These are phyloP conservation scores for Ammopiptanthus mongolicus DNA, from an alignment of 306 rosid genomes.

Conservation along the genomic window DNA sequence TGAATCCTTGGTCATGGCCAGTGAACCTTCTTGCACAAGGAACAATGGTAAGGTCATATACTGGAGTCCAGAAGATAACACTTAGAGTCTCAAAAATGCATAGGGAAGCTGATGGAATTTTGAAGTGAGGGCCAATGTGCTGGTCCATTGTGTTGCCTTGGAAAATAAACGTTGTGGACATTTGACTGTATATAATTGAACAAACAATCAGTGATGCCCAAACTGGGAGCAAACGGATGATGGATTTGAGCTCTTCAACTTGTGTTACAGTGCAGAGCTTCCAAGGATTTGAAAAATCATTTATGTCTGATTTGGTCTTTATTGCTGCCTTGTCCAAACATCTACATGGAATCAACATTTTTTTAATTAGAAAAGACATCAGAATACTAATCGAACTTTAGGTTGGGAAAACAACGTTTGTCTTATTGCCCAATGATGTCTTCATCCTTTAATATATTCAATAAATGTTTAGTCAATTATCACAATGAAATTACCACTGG, in stretches of 20 bases:
- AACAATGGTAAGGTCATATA: constrained; percentile 59
- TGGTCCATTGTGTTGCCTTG: constrained; percentile 88
- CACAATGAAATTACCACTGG: neutral
- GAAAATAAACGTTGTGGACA: constrained; percentile 82
- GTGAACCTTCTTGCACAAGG: constrained; percentile 60
- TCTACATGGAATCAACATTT: constrained; percentile 36
- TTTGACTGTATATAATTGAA: constrained; percentile 73
- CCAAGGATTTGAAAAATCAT: constrained; percentile 50
- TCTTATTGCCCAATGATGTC: neutral
- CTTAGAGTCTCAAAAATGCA: constrained; percentile 73
- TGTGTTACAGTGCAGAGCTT: constrained; percentile 76
- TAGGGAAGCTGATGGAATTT: constrained; percentile 82
- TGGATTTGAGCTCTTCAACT: constrained; percentile 74
- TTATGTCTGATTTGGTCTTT: constrained; percentile 34
- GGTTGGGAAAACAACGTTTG: neutral
- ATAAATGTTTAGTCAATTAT: neutral
- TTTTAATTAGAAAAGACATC: neutral
- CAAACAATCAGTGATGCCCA: constrained; percentile 81
- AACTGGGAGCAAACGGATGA: constrained; percentile 56
- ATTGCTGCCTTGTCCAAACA: constrained; percentile 79
- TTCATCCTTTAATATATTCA: neutral
- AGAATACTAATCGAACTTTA: neutral
- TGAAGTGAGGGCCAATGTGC: constrained; percentile 58
- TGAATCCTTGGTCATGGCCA: constrained; percentile 67
- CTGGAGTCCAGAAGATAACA: constrained; percentile 69